Evolutionary conservation across 177 flowering plant species (phyloP), one percentile per base, ranked within the genome.

Genomic region (Vitis hybrid): DNA sequence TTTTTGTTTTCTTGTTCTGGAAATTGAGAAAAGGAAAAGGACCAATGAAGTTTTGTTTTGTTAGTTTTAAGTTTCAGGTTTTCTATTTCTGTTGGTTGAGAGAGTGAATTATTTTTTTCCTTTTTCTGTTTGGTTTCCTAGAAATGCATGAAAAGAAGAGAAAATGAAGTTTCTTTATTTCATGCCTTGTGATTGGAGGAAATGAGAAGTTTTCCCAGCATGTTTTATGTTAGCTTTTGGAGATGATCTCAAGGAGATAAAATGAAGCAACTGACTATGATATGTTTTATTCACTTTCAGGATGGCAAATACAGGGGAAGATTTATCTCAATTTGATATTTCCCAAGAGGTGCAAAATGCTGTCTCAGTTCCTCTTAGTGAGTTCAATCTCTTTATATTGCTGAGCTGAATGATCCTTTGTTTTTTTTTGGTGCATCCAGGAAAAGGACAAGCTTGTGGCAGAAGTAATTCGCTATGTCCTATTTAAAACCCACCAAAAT

Each of bases 401-500:
- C 0, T 14, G 16, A 3, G 11, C 14, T 50, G 60, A 60, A 50
- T 56, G 13, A 32, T 54, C 55, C 0, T 4, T 66, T 16, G 18
- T 54, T 9, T 46, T 46, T 49, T 32, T 49, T 35, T n/a, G n/a
- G 3, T 55, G 11, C 27, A 15, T 61, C 9, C 80, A 92, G 98
- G 98, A 95, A 74, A 84, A 81, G 70, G 98, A 95, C 76, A 93
- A 89, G 82, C 91, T 93, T 68, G 93, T 95, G 49, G 87, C 87
- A 3, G 97, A 93, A 78, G 92, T 92, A 14, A 80, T 91, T 54
- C 94, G 97, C 48, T 89, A 87, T 71, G 79, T 93, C 16, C 88
- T 93, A 18, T 96, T 93, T 64, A 96, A 91, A 65, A 83, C 80
- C 30, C 91, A 92, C 61, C 97, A 96, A 60, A 91, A 50, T 59